Evolutionary conservation across 2,329 filamentous ascomycete species (phyloP).

Genomic region (Phyllosticta citriasiana): DNA sequence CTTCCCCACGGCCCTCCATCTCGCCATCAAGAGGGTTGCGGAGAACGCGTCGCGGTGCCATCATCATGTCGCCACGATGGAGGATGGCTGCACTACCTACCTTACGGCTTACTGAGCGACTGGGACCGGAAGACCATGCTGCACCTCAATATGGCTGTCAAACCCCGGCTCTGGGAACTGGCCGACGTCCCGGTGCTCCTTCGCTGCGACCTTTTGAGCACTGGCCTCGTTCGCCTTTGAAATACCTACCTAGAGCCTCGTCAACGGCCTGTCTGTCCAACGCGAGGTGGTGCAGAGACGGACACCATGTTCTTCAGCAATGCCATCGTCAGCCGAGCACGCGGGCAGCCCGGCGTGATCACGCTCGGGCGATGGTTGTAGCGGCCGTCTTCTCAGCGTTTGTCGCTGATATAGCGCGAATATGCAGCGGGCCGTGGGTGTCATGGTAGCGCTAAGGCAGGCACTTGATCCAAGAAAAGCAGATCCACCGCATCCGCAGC

Average conservation of each 20-base stretch:
- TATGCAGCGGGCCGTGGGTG: neutral
- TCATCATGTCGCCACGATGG: too few relatives aligned
- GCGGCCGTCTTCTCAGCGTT: neutral
- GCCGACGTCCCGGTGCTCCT: too few relatives aligned
- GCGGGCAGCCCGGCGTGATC: neutral
- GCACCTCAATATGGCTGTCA: too few relatives aligned
- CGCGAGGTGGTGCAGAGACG: neutral
- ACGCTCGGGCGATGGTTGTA: neutral
- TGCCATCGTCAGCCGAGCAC: neutral
- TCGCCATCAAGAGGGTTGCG: neutral
- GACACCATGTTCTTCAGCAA: too few relatives aligned
- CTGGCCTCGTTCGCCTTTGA: too few relatives aligned
- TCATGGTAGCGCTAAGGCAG: neutral
- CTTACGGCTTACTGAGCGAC: too few relatives aligned
- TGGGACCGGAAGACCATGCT: too few relatives aligned
- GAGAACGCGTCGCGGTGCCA: too few relatives aligned
- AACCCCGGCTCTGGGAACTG: neutral
- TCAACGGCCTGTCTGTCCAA: neutral
- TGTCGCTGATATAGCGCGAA: neutral
- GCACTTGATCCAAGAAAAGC: slow-evolving; percentile 7
- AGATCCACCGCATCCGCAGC: slow-evolving; percentile 8
- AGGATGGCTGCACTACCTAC: too few relatives aligned
- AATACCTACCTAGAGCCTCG: neutral
- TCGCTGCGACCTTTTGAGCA: too few relatives aligned
- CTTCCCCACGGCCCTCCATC: neutral